Evolutionary conservation across 257 asterid species (phyloP).

Genomic region (Ophiorrhiza pumila): DNA sequence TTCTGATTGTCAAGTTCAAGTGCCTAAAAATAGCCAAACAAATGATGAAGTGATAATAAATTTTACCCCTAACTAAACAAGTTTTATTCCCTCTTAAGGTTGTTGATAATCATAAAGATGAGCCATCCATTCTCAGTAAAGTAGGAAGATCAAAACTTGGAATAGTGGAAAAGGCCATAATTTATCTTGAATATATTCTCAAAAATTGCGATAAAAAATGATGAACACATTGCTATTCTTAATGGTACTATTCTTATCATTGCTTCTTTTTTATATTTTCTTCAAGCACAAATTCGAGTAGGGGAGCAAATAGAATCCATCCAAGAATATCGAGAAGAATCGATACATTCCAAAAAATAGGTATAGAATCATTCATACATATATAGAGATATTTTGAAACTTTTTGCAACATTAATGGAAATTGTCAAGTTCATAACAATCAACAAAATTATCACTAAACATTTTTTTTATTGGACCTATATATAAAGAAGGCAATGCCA

Average conservation of each 20-base stretch:
- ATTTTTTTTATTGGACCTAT: too few species aligned
- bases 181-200: background rate
- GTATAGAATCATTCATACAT: too few species aligned
- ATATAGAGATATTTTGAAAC: too few species aligned
- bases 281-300: background rate
- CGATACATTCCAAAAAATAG: too few species aligned
- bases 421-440: too few species aligned
- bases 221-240: background rate
- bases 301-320: too few species aligned
- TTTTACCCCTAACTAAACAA: background rate
- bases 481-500: background rate
- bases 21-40: background rate
- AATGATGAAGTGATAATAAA: background rate
- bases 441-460: too few species aligned
- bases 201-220: background rate
- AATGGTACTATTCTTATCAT: background rate
- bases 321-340: background rate
- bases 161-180: background rate
- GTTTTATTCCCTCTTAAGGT: background rate
- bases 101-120: background rate
- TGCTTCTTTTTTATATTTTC: background rate
- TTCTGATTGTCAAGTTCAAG: background rate
- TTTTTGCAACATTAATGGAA: too few species aligned
- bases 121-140: background rate
- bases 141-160: background rate